Percentiles rank a stretch among this genome's conserved stretches.
These are phyloP conservation scores for Tuber borchii DNA, from an alignment of 495 filamentous ascomycete species.

Conservation along the genomic window DNA sequence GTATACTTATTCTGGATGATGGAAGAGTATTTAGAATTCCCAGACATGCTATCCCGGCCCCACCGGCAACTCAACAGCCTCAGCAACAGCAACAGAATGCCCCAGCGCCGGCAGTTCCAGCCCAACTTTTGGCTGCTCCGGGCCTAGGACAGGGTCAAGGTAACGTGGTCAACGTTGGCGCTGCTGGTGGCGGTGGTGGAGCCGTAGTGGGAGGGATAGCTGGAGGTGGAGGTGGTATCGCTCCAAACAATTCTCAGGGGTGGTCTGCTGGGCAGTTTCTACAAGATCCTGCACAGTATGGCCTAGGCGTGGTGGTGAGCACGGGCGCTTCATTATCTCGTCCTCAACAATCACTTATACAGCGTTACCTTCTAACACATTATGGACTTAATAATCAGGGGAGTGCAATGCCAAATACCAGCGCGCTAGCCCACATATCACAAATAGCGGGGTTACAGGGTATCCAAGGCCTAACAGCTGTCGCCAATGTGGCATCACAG, in stretches of 20 bases:
- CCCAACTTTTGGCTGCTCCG: constrained; percentile 10
- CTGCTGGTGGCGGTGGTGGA: constrained; percentile 11
- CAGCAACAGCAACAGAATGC: neutral
- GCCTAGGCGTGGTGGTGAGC: constrained; percentile 32
- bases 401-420: constrained; percentile 1
- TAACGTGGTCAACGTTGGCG: constrained; percentile 6
- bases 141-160: constrained; percentile 13
- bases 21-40: constrained; percentile 40
- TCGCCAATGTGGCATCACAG: neutral
- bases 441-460: neutral
- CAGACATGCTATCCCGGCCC: constrained; percentile 33
- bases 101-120: neutral
- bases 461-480: neutral
- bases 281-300: constrained; percentile 35
- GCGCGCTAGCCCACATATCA: constrained; percentile 4
- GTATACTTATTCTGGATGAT: constrained; percentile 31
- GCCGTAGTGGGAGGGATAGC: constrained; percentile 12
- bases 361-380: neutral
- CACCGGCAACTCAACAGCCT: constrained; percentile 1
- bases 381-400: neutral
- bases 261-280: constrained; percentile 37
- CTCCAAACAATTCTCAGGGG: constrained; percentile 15
- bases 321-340: constrained; percentile 23
- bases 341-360: neutral
- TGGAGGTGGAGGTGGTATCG: constrained; percentile 11